Base-by-base conservation (phyloP, 192 early-diverging fungal genomes). In the Gigaspora rosea region DNA sequence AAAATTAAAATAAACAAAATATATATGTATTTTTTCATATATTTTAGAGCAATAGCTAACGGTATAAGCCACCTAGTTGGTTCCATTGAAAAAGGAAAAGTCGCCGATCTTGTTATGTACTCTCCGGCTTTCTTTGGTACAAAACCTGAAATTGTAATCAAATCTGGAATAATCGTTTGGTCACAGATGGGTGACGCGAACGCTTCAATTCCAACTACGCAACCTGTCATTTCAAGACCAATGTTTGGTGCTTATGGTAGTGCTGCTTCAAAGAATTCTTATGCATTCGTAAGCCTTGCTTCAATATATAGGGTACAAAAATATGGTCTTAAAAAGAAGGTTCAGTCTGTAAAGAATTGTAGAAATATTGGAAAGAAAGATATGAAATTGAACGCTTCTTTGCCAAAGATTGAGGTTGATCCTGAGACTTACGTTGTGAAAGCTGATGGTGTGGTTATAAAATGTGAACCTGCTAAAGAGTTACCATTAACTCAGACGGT, bases 41-140 rank as follows among this genome's bases (percentile, higher is more conserved):
- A 1, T 50, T 11, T 51, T 72, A 94, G 93, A 32, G 96, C 97
- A 22, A 89, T 96, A 49, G 92, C 94, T 2, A 92, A 94, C 77
- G 97, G 97, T 50, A 79, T 97, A 33, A 84, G 90, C 13, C 95
- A 98, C 80, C 51, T 96, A 8, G 88, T 98, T 8, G 97, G 97
- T 8, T 97, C 95, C 3, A 90, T 98, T 71, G 95, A 98, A 81
- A 90, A 94, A 8, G 95, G 94, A 71, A 97, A 97, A 80, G 78
- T 97, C n/a, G 97, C 97, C 0, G 97, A 98, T 79, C 81, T 98
- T 65, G 95, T 95, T 4, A 87, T 96, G 78, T 98, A 92, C 82
- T 76, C 85, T 13, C 95, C 96, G 8, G 86, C 84, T 48, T 91
- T 90, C 83, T 98, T 98, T 89, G 97, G 97, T 2, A 83, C 92